Base-by-base conservation (phyloP, 768 basidiomycete genomes). In the Grammothele lineata region DNA sequence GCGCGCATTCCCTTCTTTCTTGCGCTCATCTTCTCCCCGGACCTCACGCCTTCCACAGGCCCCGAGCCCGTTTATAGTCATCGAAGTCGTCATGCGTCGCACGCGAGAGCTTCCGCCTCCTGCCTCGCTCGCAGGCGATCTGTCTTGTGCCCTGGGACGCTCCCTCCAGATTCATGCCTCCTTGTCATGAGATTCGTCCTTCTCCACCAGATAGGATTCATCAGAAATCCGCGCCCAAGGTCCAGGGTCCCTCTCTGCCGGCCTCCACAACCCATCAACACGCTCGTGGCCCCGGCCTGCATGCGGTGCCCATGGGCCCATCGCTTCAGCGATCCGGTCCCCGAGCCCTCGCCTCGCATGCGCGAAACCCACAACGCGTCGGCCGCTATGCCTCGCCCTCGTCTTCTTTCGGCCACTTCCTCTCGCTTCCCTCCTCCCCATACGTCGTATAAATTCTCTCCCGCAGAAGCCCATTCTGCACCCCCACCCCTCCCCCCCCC, bases 81-180 rank as follows among this genome's bases (percentile, higher is more conserved):
- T 37, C 47, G 40, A 36, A 37, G 35, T 27, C 24, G 48, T 38
- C 48, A 44, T 32, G 19, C 48, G 37, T 42, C 37, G 47, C 42
- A 23, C 41, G 41, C 43, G 42, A n/a, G 37, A 38, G 35, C 30
- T 38, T 38, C 24, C 22, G 38, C 24, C 11, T 7, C 38, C 26
- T n/a, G n/a, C n/a, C n/a, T n/a, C 40, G 27, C 43, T 22, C 3
- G 23, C 22, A n/a, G 34, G 15, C 36, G 37, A 39, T 19, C 27
- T 19, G 33, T 14, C 32, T 33, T 40, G 21, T 40, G 18, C 33
- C 9, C 19, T n/a, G 32, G 24, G 24, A 33, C 37, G 38, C n/a
- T 27, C 14, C 23, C 30, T 22, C 32, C 24, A 37, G 45, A 43
- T 25, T 25, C 18, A 30, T 27, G 22, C 5, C 8, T 19, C 36